phyloP scores from a whole-genome alignment of 2,329 filamentous ascomycete species.

The Colletotrichum lentis region DNA sequence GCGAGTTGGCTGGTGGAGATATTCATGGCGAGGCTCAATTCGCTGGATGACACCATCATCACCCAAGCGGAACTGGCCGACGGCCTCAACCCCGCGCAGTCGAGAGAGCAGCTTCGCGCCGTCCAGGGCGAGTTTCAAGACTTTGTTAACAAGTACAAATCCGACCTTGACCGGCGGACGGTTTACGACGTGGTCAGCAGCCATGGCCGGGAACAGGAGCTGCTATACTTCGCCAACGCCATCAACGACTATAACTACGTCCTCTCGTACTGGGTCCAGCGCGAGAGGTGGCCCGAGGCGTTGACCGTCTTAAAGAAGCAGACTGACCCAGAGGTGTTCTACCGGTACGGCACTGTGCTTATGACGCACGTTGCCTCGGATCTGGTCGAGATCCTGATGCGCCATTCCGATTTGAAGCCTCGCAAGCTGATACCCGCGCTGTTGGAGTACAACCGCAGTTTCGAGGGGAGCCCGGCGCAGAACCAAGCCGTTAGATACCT shows the following conservation, averaged over 20 bases:
- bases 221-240: slow-evolving; percentile 88
- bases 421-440: slow-evolving; percentile 91
- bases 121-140: slow-evolving; percentile 85
- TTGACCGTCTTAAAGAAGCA: slow-evolving; percentile 91
- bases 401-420: slow-evolving; percentile 84
- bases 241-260: slow-evolving; percentile 95
- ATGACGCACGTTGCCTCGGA: slow-evolving; percentile 88
- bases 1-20: slow-evolving; percentile 94
- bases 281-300: slow-evolving; percentile 89
- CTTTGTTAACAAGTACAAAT: slow-evolving; percentile 85
- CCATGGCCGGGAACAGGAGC: slow-evolving; percentile 90
- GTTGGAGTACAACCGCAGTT: slow-evolving; percentile 88
- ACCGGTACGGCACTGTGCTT: slow-evolving; percentile 95
- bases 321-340: slow-evolving; percentile 91
- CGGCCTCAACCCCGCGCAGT: slow-evolving; percentile 73
- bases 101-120: slow-evolving; percentile 73
- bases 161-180: slow-evolving; percentile 88
- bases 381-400: slow-evolving; percentile 93
- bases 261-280: slow-evolving; percentile 94
- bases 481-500: slow-evolving; percentile 96
- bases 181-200: slow-evolving; percentile 96
- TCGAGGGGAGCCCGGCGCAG: slow-evolving; percentile 70
- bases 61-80: slow-evolving; percentile 85
- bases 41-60: slow-evolving; percentile 90
- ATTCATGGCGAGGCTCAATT: slow-evolving; percentile 97